These are phyloP conservation scores for Auriscalpium vulgare DNA, from an alignment of 768 basidiomycete species.

Conservation along the genomic window DNA sequence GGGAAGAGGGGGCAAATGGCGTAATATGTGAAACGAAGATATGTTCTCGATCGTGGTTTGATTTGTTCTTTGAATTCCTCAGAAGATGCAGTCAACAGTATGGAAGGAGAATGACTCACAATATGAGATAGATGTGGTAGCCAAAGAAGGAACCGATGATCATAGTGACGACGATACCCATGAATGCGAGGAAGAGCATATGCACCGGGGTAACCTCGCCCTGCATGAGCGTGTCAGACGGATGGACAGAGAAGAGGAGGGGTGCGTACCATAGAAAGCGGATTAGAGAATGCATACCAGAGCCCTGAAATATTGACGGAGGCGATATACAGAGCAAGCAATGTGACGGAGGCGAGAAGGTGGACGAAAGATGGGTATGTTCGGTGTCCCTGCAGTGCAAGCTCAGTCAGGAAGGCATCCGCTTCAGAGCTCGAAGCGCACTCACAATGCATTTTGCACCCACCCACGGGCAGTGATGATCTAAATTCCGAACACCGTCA, in stretches of 20 bases:
- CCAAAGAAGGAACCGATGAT: slow-evolving; percentile 68
- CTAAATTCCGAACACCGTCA: slow-evolving; percentile 26
- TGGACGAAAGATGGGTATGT: slow-evolving; percentile 82
- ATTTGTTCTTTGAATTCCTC: slow-evolving; percentile 48
- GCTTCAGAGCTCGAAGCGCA: slow-evolving; percentile 1
- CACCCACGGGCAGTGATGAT: slow-evolving; percentile 86
- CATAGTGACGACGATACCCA: slow-evolving; percentile 50
- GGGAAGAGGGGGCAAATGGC: slow-evolving; percentile 59
- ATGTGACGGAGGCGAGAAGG: slow-evolving; percentile 56
- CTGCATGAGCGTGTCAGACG: slow-evolving; percentile 24
- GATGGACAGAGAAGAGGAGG: not conserved
- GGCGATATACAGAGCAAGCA: slow-evolving; percentile 57
- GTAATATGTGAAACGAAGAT: slow-evolving; percentile 66
- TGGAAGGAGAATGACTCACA: slow-evolving; percentile 37
- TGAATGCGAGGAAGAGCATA: slow-evolving; percentile 54
- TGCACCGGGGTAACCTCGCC: slow-evolving; percentile 63
- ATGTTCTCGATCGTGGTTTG: slow-evolving; percentile 80
- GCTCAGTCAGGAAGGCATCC: not conserved
- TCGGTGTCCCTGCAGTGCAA: slow-evolving; percentile 54
- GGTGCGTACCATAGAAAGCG: slow-evolving; percentile 48
- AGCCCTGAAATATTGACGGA: slow-evolving; percentile 45
- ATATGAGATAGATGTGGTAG: slow-evolving; percentile 72
- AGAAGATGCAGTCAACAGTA: not conserved
- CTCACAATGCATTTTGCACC: slow-evolving; percentile 70
- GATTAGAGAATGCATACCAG: slow-evolving; percentile 58